These are phyloP conservation scores for Solanum habrochaites DNA, from an alignment of 257 asterid species.

Conservation along the genomic window DNA sequence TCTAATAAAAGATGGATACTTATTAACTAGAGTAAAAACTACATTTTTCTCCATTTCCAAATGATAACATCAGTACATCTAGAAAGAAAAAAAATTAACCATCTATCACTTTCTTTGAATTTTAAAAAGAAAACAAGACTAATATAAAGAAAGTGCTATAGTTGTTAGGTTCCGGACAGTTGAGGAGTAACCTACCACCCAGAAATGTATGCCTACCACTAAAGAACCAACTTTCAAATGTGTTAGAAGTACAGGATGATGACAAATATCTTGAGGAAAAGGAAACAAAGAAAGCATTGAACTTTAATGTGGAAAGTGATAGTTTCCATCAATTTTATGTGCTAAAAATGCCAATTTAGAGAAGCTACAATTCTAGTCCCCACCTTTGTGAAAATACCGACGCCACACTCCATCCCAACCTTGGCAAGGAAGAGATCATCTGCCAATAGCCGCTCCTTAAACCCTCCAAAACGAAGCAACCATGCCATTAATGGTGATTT, in stretches of 20 bases:
- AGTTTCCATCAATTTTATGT: background rate
- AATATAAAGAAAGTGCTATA: background rate
- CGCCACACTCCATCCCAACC: conserved; percentile 85
- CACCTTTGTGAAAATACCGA: conserved; percentile 93
- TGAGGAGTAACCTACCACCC: background rate
- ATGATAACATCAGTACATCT: background rate
- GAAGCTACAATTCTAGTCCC: background rate
- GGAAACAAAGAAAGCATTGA: background rate
- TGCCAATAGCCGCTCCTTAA: conserved; percentile 89
- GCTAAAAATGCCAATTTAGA: background rate
- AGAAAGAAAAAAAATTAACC: background rate
- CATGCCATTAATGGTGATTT: conserved; percentile 53
- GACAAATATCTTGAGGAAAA: background rate
- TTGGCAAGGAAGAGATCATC: conserved; percentile 93
- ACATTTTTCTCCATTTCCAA: background rate
- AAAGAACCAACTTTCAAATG: background rate
- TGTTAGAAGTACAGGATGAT: background rate
- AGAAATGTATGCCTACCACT: background rate
- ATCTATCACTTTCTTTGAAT: background rate
- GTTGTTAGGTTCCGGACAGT: background rate
- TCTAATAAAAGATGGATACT: background rate
- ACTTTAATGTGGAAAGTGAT: background rate
- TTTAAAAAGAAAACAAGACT: background rate
- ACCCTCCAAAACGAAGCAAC: conserved; percentile 78
- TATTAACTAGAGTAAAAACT: background rate